phyloP scores from a whole-genome alignment of 1,284 basidiomycete species.

The Irpex sp. region DNA sequence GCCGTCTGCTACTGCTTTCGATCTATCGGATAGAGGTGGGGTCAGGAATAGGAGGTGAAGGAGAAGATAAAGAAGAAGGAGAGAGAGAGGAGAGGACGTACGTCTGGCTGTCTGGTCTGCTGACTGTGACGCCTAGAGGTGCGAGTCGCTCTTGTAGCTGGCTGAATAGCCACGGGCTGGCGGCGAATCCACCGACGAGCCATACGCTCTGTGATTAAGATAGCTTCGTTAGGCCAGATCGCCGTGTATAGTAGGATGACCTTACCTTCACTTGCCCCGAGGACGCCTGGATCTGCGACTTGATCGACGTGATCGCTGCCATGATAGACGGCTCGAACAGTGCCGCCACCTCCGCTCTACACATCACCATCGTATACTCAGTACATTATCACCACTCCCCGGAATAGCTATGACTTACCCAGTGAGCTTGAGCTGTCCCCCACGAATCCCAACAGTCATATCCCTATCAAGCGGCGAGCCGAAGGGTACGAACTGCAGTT shows the following conservation, averaged over 20 bases:
- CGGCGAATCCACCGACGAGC: slow-evolving; percentile 75
- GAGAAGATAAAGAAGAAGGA: too few relatives aligned
- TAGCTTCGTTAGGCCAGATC: neutral
- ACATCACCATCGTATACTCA: too few relatives aligned
- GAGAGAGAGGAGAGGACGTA: slow-evolving; percentile 26
- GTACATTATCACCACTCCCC: too few relatives aligned
- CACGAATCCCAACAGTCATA: slow-evolving; percentile 56
- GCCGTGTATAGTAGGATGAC: neutral
- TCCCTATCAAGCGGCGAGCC: slow-evolving; percentile 77
- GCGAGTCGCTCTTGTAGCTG: slow-evolving; percentile 64
- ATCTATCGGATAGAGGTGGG: too few relatives aligned
- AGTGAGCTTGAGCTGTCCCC: slow-evolving; percentile 63
- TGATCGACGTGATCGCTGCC: slow-evolving; percentile 65
- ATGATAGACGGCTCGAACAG: slow-evolving; percentile 73
- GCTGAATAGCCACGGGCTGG: slow-evolving; percentile 70
- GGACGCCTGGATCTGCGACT: slow-evolving; percentile 60
- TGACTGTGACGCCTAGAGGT: slow-evolving; percentile 52
- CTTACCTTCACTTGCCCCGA: slow-evolving; percentile 57
- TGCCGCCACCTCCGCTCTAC: slow-evolving; percentile 55
- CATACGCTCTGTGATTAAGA: slow-evolving; percentile 50
- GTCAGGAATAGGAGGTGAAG: too few relatives aligned
- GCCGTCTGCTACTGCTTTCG: slow-evolving; percentile 76
- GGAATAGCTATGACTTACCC: slow-evolving; percentile 35
- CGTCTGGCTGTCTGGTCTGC: slow-evolving; percentile 73
- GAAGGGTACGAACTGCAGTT: slow-evolving; percentile 65